Conservation (phyloP, 805 yeast species). For the Nakazawaea molendinolei region DNA sequence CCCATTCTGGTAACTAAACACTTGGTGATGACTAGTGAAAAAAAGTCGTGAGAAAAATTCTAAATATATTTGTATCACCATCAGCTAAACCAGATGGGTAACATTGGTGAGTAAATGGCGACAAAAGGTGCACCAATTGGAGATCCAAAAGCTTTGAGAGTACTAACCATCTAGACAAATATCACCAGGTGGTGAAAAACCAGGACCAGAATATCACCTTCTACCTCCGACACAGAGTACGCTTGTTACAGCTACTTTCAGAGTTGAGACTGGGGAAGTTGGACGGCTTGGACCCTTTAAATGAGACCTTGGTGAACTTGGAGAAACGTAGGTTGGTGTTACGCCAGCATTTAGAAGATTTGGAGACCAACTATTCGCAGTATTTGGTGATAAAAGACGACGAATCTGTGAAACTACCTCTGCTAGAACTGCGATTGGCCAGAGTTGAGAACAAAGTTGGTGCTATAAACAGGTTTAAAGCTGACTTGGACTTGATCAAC, state of each 20-base stretch:
- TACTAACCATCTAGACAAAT: conserved; percentile 6
- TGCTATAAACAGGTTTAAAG: conserved; percentile 2
- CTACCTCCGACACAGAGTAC: conserved; percentile 7
- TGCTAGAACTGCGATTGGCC: neutral
- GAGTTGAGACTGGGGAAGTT: conserved; percentile 6
- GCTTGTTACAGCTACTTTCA: conserved; percentile 5
- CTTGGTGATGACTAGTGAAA: too few species aligned
- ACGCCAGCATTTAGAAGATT: conserved; percentile 7
- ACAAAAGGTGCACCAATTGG: too few species aligned
- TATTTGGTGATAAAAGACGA: neutral
- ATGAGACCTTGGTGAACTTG: conserved; percentile 8
- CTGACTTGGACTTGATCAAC: conserved; percentile 9
- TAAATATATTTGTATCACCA: too few species aligned
- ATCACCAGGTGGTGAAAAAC: conserved; percentile 2
- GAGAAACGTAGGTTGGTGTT: conserved; percentile 9
- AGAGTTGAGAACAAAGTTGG: neutral
- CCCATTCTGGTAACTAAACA: neutral
- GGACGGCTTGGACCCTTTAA: conserved; percentile 3
- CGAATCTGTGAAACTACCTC: too few species aligned
- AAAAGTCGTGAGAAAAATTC: too few species aligned
- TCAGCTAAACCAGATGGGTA: too few species aligned
- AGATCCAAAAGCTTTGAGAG: neutral
- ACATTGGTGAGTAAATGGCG: too few species aligned
- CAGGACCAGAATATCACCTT: conserved; percentile 9
- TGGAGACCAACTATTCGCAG: conserved; percentile 7